A percentile compares a stretch with the other conserved stretches of the same genome.
Evolutionary conservation across 805 yeast species (phyloP).

Genomic region (Candida arabinofermentans): DNA sequence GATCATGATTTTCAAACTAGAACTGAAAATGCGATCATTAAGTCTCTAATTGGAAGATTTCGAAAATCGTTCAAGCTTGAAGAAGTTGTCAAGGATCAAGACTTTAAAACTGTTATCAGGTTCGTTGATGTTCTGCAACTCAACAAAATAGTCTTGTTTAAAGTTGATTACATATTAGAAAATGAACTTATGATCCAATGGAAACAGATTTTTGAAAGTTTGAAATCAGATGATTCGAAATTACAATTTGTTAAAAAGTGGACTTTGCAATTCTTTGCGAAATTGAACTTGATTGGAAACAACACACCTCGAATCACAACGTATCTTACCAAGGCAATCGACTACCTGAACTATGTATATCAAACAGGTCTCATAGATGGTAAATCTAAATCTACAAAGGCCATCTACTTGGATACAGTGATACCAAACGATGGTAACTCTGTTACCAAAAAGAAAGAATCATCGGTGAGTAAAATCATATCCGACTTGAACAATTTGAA

Average conservation of each 20-base stretch:
- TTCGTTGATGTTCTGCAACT: conserved; percentile 6
- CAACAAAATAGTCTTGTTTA: conserved; percentile 6
- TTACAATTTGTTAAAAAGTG: conserved; percentile 9
- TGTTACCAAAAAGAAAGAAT: neutral
- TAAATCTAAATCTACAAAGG: neutral
- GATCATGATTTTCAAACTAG: conserved; percentile 15
- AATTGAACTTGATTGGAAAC: neutral
- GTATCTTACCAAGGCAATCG: neutral
- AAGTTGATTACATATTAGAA: conserved; percentile 15
- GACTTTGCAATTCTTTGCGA: conserved; percentile 3
- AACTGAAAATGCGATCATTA: conserved; percentile 39
- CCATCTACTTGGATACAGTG: neutral
- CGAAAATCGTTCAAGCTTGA: neutral
- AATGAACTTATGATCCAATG: conserved; percentile 19
- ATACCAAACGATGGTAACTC: neutral
- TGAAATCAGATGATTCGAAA: neutral
- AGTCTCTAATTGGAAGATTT: conserved; percentile 47
- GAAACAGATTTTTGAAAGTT: conserved; percentile 7
- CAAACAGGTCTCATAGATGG: neutral
- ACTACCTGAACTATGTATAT: neutral
- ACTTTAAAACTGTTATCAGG: neutral
- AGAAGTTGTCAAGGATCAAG: neutral
- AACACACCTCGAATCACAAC: neutral
- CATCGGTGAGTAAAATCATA: neutral
- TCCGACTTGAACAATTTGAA: neutral